A percentile compares a stretch with the other conserved stretches of the same genome.
These are phyloP conservation scores for Pleurotus platypus DNA, from an alignment of 768 basidiomycete species.

Conservation along the genomic window DNA sequence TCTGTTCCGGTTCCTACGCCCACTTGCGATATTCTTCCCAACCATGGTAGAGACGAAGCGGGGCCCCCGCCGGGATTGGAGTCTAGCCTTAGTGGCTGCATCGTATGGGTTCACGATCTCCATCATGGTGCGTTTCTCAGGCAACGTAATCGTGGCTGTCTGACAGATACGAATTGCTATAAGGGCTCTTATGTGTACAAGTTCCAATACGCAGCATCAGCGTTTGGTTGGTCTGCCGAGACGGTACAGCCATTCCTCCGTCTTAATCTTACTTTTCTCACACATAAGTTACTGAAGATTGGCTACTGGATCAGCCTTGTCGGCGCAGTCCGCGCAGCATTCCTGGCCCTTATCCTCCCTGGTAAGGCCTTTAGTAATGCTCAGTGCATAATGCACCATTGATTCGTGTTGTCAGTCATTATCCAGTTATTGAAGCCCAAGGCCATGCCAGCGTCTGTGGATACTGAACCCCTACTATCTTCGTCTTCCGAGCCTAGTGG, in stretches of 20 bases:
- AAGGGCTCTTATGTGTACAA: constrained; percentile 58
- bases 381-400: no score
- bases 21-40: constrained; percentile 66
- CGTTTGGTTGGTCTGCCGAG: constrained; percentile 68
- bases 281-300: constrained; percentile 34
- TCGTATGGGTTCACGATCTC: constrained; percentile 47
- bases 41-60: constrained; percentile 15
- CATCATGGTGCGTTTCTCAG: constrained; percentile 35
- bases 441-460: constrained; percentile 17
- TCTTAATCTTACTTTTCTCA: neutral
- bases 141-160: neutral
- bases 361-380: constrained; percentile 32
- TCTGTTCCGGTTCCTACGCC: constrained; percentile 63
- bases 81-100: constrained; percentile 50
- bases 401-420: constrained; percentile 32
- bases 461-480: constrained; percentile 28
- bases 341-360: constrained; percentile 57
- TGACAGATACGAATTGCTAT: neutral
- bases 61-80: constrained; percentile 56
- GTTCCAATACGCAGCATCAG: constrained; percentile 61
- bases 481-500: constrained; percentile 15
- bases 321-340: constrained; percentile 49
- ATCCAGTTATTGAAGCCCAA: constrained; percentile 52
- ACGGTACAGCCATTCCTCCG: constrained; percentile 33
- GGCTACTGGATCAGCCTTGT: constrained; percentile 68